Evolutionary conservation across 148 eudicot genomes (phyloP), one percentile per base, ranked within the genome.

Genomic region (Fagopyrum homotropicum): DNA sequence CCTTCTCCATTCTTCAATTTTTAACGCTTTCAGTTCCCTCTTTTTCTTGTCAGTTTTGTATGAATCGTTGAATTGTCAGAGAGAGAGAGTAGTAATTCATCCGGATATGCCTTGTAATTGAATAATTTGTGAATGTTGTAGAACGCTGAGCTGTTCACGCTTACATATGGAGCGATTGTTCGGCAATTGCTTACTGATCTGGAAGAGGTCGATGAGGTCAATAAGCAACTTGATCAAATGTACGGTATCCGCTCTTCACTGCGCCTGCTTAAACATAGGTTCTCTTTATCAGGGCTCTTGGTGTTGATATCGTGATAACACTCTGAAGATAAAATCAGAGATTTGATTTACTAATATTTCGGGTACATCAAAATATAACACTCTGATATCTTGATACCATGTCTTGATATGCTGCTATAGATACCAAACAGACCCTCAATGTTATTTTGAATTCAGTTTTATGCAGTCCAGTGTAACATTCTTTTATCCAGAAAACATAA

Each of bases 161-260:
- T 94, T 60, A 94, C 98, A 4, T 94, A 94, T 75, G 98, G 98
- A n/a, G 98, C 98, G n/a, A 87, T 94, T 57, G 98, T 94, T 57
- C 91, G 98, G 35, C 98, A 94, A 75, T 76, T 94, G 59, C 80
- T 94, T 14, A 94, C 98, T 43, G 98, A 94, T 88, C 91, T 94
- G 77, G 98, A 94, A 81, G 98, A 94, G 80, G 95, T 94, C 51
- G 97, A 91, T 47, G 93, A 94, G 85, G 98, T 94, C 77, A 94
- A 94, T 86, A 91, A 91, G 75, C 98, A 94, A 89, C 97, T 94
- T 78, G 98, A 94, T 84, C 97, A 87, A 79, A 90, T 90, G 96
- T 90, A 68, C 74, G 77, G 59, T 40, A 56, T 49, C 26, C 77
- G 10, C 43, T 26, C 44, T 30, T 19, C 17, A 35, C 47, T 30